Percentiles rank a stretch among this genome's conserved stretches.
Evolutionary conservation across 2,329 filamentous ascomycete species (phyloP).

Genomic region (Fusarium bulbicola): DNA sequence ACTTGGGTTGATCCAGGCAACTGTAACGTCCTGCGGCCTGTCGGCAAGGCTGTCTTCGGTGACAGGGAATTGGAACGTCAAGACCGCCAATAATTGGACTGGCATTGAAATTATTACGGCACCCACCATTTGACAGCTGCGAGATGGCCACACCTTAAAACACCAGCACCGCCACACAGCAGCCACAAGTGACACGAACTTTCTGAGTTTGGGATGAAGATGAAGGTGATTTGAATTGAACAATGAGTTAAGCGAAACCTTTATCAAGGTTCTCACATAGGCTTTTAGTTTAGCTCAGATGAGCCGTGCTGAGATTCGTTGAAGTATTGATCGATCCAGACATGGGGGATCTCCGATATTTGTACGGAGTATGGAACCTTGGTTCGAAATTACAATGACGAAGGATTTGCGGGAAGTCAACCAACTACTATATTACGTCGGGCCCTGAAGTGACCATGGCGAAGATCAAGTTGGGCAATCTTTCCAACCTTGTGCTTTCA

Average conservation of each 20-base stretch:
- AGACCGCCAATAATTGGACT: constrained; percentile 22
- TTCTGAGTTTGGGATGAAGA: neutral
- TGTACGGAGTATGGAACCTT: neutral
- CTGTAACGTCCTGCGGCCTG: constrained; percentile 1
- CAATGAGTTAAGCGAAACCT: constrained; percentile 19
- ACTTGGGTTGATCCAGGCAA: neutral
- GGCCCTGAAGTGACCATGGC: neutral
- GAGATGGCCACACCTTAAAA: constrained; percentile 26
- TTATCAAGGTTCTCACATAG: neutral
- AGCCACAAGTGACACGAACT: constrained; percentile 10
- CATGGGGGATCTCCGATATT: constrained; percentile 18
- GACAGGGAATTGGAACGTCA: neutral
- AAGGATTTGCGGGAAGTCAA: neutral
- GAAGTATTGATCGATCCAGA: constrained; percentile 3
- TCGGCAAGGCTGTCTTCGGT: constrained; percentile 8
- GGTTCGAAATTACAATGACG: constrained; percentile 12
- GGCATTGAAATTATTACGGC: constrained; percentile 25
- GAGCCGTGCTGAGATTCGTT: neutral
- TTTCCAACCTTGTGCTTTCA: neutral
- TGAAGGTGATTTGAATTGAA: neutral
- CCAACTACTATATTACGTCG: neutral
- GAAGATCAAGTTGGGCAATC: neutral
- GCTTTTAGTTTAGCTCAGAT: neutral
- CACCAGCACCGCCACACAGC: constrained; percentile 17
- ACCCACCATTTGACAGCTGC: constrained; percentile 25